Conservation (phyloP, 768 basidiomycete species). For the Kwoniella botswanensis region DNA sequence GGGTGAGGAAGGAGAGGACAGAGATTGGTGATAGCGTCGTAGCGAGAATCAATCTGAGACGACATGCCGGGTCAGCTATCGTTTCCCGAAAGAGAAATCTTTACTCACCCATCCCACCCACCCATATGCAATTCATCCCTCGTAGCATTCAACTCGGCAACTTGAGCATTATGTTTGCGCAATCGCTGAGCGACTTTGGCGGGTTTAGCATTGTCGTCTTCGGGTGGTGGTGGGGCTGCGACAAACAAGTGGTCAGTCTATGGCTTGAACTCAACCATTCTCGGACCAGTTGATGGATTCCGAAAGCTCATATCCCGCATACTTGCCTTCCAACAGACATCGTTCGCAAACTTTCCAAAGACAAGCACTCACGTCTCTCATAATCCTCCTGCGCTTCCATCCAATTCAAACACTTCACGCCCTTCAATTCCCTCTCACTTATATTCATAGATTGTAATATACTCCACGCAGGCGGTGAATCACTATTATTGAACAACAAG, state of each 20-base stretch:
- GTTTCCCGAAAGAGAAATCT: background rate
- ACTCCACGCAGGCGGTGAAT: slow-evolving; percentile 90
- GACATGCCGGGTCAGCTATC: background rate
- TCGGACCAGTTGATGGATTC: too few relatives aligned
- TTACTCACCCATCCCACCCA: slow-evolving; percentile 81
- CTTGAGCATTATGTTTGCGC: slow-evolving; percentile 74
- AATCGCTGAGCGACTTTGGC: slow-evolving; percentile 37
- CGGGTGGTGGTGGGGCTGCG: slow-evolving; percentile 45
- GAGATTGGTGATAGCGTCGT: slow-evolving; percentile 84
- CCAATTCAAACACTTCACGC: slow-evolving; percentile 73
- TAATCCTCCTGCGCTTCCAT: slow-evolving; percentile 81
- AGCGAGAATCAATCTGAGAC: slow-evolving; percentile 72
- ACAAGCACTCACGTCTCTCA: slow-evolving; percentile 51
- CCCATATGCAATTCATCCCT: slow-evolving; percentile 83
- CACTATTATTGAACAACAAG: slow-evolving; percentile 82
- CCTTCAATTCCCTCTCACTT: slow-evolving; percentile 64
- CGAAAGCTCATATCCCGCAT: too few relatives aligned
- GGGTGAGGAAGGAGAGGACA: slow-evolving; percentile 72
- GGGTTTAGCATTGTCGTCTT: slow-evolving; percentile 33
- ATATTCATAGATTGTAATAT: slow-evolving; percentile 87
- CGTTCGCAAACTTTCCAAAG: background rate
- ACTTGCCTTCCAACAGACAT: too few relatives aligned
- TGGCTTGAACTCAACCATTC: too few relatives aligned
- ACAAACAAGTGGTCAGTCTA: background rate
- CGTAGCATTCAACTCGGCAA: slow-evolving; percentile 67